A percentile compares a stretch with the other conserved stretches of the same genome.
Conservation (phyloP, 345 rosid genomes). For the Murraya paniculata region DNA sequence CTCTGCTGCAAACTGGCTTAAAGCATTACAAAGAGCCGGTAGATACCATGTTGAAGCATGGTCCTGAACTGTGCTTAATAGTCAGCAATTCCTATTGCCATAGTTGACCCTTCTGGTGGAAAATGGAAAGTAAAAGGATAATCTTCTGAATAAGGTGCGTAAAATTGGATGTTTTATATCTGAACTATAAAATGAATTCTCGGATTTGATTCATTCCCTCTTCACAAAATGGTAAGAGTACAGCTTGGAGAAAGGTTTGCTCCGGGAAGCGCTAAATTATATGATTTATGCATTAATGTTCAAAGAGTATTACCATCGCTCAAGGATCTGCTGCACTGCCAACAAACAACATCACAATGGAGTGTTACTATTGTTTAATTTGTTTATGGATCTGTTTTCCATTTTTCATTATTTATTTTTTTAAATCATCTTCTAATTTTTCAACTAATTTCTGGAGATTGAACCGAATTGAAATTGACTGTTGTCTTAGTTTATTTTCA, state of each 20-base stretch:
- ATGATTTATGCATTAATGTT: neutral
- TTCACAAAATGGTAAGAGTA: no score
- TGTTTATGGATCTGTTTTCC: neutral
- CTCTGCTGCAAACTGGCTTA: conserved; percentile 52
- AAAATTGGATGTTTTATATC: no score
- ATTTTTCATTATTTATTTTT: neutral
- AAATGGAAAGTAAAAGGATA: neutral
- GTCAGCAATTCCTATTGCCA: neutral
- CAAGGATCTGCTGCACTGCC: neutral
- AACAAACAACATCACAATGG: no score
- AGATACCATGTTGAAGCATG: conserved; percentile 94
- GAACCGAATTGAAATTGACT: neutral
- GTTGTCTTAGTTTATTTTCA: neutral
- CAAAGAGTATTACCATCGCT: neutral
- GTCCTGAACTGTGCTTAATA: conserved; percentile 46
- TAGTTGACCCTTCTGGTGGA: neutral
- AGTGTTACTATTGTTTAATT: no score
- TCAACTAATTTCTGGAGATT: neutral
- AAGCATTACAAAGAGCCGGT: conserved; percentile 71
- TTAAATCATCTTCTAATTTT: neutral
- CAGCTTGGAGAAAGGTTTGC: no score
- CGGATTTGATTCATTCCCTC: no score
- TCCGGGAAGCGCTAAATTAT: no score
- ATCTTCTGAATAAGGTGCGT: neutral
- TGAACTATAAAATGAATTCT: no score